Percentiles rank a stretch among this genome's conserved stretches.
phyloP scores from a whole-genome alignment of 1,139 yeast species.

The Candida frijolesensis region DNA sequence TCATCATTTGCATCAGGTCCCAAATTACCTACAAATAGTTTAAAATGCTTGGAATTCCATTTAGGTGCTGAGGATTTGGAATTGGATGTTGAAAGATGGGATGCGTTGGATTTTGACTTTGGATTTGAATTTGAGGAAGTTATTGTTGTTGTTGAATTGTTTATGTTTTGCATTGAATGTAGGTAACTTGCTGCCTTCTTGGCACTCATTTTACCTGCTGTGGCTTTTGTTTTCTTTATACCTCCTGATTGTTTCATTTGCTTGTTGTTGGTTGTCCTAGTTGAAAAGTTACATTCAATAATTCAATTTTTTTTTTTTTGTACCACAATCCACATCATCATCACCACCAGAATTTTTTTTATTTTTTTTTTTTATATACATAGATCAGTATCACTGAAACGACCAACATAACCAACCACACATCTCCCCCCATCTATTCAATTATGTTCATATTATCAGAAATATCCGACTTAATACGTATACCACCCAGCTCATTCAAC shows the following conservation, averaged over 20 bases:
- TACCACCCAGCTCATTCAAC: slow-evolving; percentile 84
- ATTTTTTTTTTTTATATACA: background rate
- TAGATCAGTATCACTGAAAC: background rate
- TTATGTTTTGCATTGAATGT: slow-evolving; percentile 19
- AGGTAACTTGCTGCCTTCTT: slow-evolving; percentile 45
- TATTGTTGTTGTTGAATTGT: slow-evolving; percentile 5
- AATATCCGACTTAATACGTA: slow-evolving; percentile 78
- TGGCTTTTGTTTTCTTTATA: slow-evolving; percentile 16
- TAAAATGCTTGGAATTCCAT: slow-evolving; percentile 70
- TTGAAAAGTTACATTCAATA: background rate
- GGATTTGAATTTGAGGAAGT: background rate
- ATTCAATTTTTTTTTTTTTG: background rate
- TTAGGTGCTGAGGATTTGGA: slow-evolving; percentile 41
- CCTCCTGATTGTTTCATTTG: slow-evolving; percentile 13
- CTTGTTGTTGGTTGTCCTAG: background rate
- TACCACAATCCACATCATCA: background rate
- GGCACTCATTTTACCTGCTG: slow-evolving; percentile 11
- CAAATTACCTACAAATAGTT: slow-evolving; percentile 74
- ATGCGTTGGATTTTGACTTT: background rate
- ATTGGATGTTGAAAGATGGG: slow-evolving; percentile 38
- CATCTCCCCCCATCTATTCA: no score
- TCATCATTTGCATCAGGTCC: slow-evolving; percentile 69
- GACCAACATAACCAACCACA: background rate
- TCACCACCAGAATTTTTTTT: background rate
- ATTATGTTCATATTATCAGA: slow-evolving; percentile 82